These are phyloP conservation scores for Monosporascus sp. DNA, from an alignment of 2,329 filamentous ascomycete species.

Conservation along the genomic window DNA sequence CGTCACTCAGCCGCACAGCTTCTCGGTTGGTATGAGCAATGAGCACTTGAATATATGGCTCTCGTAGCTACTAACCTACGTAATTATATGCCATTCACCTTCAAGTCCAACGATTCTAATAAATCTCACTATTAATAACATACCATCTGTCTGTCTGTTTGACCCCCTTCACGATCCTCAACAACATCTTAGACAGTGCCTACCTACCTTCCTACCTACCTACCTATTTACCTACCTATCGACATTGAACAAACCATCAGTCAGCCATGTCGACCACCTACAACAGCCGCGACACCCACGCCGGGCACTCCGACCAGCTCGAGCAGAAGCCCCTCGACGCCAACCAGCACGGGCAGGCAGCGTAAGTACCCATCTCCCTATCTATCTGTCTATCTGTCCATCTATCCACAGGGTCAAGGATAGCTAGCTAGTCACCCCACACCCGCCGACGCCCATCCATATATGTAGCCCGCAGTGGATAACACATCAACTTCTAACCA, in stretches of 20 bases:
- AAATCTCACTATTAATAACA: too few relatives aligned
- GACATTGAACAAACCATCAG: neutral
- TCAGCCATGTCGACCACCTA: neutral
- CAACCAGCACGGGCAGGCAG: constrained; percentile 12
- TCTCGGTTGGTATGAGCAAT: too few relatives aligned
- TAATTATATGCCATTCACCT: too few relatives aligned
- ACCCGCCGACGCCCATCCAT: neutral
- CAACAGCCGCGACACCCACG: neutral
- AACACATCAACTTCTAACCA: neutral
- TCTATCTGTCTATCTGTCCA: neutral
- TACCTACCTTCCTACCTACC: neutral
- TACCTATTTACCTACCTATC: neutral
- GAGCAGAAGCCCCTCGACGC: constrained; percentile 16
- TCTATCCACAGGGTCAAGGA: neutral
- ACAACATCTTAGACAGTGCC: neutral
- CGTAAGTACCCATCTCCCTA: constrained; percentile 9
- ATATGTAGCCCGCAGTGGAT: too few relatives aligned
- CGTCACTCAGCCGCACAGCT: too few relatives aligned
- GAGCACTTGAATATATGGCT: too few relatives aligned
- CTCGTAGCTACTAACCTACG: too few relatives aligned
- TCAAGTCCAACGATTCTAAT: too few relatives aligned
- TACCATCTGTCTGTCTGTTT: too few relatives aligned
- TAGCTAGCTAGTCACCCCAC: neutral
- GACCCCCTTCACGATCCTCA: too few relatives aligned
- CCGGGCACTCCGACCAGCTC: constrained; percentile 10